Conservation (phyloP, 176 grass and related monocot genomes). For the Raddia distichophylla region DNA sequence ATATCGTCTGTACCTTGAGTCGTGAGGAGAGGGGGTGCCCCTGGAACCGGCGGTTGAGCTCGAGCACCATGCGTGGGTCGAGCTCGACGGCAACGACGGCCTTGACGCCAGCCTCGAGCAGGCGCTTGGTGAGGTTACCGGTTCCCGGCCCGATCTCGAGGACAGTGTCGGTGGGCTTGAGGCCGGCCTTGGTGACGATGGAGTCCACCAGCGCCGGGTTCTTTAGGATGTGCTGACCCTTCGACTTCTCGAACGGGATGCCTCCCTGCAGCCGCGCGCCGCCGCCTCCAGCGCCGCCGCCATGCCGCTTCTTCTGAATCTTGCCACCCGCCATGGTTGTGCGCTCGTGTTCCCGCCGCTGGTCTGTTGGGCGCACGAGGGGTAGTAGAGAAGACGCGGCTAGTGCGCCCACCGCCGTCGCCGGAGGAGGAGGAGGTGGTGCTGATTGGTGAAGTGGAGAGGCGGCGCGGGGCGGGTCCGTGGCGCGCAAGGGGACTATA, state of each 20-base stretch:
- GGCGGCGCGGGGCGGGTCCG: background rate
- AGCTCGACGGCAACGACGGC: slow-evolving; percentile 95
- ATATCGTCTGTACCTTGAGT: slow-evolving; percentile 55
- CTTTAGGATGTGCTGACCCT: slow-evolving; percentile 88
- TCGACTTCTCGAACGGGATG: slow-evolving; percentile 96
- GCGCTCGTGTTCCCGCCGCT: background rate
- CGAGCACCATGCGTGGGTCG: slow-evolving; percentile 95
- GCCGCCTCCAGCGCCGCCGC: slow-evolving; percentile 29
- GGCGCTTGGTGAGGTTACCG: slow-evolving; percentile 90
- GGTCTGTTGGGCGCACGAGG: background rate
- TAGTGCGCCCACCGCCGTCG: background rate
- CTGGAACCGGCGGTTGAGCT: slow-evolving; percentile 90
- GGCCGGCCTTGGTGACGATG: slow-evolving; percentile 84
- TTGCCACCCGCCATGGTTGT: slow-evolving; percentile 76
- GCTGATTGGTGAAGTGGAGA: background rate
- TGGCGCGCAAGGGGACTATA: background rate
- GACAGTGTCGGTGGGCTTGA: slow-evolving; percentile 90
- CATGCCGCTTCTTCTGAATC: slow-evolving; percentile 78
- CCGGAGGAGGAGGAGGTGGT: background rate
- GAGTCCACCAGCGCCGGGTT: slow-evolving; percentile 87
- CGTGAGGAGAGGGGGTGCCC: slow-evolving; percentile 63
- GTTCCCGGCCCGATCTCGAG: slow-evolving; percentile 97
- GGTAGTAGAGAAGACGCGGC: slow-evolving; percentile 1
- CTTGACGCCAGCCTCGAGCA: slow-evolving; percentile 83
- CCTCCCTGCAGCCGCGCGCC: slow-evolving; percentile 62